Evolutionary conservation across 805 yeast genomes (phyloP).

Genomic region (Debaryomyces maramus): DNA sequence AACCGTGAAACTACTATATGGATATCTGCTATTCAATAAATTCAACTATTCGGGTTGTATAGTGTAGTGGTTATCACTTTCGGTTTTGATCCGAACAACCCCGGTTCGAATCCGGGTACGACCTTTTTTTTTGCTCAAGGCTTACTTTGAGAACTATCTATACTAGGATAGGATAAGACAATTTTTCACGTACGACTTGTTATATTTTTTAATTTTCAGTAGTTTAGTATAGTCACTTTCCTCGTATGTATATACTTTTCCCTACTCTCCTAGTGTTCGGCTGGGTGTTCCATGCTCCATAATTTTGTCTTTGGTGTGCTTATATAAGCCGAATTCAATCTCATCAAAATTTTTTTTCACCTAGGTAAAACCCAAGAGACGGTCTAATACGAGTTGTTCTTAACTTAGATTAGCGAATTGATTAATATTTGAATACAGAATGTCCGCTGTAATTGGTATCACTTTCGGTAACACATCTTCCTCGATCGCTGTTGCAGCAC

Average conservation of each 20-base stretch:
- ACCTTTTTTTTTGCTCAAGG: slow-evolving; percentile 50
- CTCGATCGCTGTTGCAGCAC: slow-evolving; percentile 82
- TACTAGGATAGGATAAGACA: no score
- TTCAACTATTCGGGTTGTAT: slow-evolving; percentile 37
- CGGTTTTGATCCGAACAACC: slow-evolving; percentile 82
- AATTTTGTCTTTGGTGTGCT: slow-evolving; percentile 2
- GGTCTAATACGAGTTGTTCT: neutral
- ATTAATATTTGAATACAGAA: slow-evolving; percentile 9
- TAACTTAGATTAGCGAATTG: neutral
- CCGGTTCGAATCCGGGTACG: slow-evolving; percentile 88
- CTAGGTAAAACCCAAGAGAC: slow-evolving; percentile 2
- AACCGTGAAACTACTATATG: no score
- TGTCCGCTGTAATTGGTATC: slow-evolving; percentile 77
- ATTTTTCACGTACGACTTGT: no score
- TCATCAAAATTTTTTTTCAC: slow-evolving; percentile 11
- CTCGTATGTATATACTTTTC: no score
- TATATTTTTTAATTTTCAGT: no score
- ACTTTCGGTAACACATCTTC: slow-evolving; percentile 96
- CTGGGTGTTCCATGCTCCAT: no score
- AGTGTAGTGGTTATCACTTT: slow-evolving; percentile 83
- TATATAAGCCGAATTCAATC: slow-evolving; percentile 5
- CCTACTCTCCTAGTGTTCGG: no score
- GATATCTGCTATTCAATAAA: no score
- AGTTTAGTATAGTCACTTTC: no score
- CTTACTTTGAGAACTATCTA: no score